These are phyloP conservation scores for Aureobasidium sp. DNA, from an alignment of 2,329 filamentous ascomycete species.

Conservation along the genomic window DNA sequence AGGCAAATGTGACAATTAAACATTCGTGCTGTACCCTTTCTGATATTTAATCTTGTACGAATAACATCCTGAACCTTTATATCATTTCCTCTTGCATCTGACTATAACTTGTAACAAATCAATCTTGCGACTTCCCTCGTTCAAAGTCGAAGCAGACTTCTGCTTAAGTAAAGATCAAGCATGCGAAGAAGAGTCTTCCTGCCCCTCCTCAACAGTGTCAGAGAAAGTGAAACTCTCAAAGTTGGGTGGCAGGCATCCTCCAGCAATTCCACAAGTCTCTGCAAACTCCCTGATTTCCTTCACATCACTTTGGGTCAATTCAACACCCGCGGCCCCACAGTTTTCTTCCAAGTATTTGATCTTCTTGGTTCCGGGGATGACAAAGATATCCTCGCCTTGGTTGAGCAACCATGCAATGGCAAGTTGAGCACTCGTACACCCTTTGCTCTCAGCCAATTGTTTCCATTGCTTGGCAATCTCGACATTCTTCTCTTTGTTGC, in stretches of 20 bases:
- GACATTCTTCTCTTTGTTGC: constrained; percentile 27
- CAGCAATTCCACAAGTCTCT: constrained; percentile 27
- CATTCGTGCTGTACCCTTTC: no score
- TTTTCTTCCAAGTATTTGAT: constrained; percentile 26
- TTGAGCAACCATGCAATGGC: constrained; percentile 27
- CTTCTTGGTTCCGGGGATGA: constrained; percentile 25
- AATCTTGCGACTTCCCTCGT: no score
- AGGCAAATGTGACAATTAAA: not conserved
- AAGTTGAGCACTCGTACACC: constrained; percentile 26
- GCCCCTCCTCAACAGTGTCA: constrained; percentile 30
- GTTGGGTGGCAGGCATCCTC: constrained; percentile 33
- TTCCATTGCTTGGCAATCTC: constrained; percentile 26
- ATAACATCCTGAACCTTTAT: no score
- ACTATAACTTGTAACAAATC: no score
- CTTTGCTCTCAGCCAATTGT: constrained; percentile 26
- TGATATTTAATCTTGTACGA: not conserved
- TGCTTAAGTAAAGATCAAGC: no score
- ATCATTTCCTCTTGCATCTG: no score
- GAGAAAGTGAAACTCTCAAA: constrained; percentile 31
- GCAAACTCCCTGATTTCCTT: constrained; percentile 24
- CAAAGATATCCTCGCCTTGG: constrained; percentile 26
- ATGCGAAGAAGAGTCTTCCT: no score
- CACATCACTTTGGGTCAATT: constrained; percentile 25
- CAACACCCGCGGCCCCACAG: constrained; percentile 19
- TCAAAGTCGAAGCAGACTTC: no score